Base-by-base conservation (phyloP, 192 early-diverging fungal genomes). In the Phlyctochytrium planicorne region DNA sequence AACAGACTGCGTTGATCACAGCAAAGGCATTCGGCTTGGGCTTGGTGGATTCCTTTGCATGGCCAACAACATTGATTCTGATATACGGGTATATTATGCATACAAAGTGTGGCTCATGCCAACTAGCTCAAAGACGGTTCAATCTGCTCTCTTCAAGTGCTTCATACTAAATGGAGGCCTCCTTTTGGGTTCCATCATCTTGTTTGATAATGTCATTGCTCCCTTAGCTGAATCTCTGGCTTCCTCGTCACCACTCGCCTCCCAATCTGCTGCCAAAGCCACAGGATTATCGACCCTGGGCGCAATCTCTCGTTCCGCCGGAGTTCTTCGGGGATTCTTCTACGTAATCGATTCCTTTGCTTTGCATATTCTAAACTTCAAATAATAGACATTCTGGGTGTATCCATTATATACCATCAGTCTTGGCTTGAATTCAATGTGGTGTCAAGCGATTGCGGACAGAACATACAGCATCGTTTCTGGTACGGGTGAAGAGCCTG, bases 391-490 rank as follows among this genome's bases (percentile, higher is more conserved):
- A 29, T 73, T 86, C n/a, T 88, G 86, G 86, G 61, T 82, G 29
- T 84, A 82, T 47, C 86, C 87, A 12, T 57, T 85, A 14, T 84
- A 82, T 67, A 30, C 71, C 14, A 55, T 81, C 14, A 80, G 78
- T 56, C 79, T 87, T 52, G 59, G 84, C 1, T 60, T 87, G 33
- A 86, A 81, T 59, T 33, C 79, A 20, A 69, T 77, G 3, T 84
- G 80, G 82, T 88, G 85, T 62, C 80, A 86, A 63, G 59, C 72
- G 31, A 88, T 88, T 55, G 87, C 87, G 1, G 75, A 82, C 34
- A 60, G 81, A 14, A 71, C 75, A 40, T 83, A 72, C 70, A 36
- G 37, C 32, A 68, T 87, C 62, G 71, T 79, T 47, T 20, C 20
- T 6, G 40, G 40, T 6, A 47, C 40, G 40, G 10, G 10, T 47